These are phyloP conservation scores for Diaporthe capsici DNA, from an alignment of 2,329 filamentous ascomycete species.

Conservation along the genomic window DNA sequence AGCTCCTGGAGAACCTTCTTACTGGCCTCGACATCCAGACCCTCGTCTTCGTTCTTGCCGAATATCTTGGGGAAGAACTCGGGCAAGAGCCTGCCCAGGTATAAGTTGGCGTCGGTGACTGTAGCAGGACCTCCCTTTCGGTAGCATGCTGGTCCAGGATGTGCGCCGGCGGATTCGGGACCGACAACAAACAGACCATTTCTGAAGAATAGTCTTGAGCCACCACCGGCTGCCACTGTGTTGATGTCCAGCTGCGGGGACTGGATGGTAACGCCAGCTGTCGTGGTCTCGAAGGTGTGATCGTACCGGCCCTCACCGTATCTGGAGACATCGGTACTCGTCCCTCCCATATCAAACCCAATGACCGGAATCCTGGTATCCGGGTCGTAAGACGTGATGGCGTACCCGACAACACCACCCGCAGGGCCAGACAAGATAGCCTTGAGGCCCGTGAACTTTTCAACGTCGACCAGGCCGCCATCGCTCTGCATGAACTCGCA, in stretches of 20 bases:
- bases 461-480: conserved; percentile 79
- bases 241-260: conserved; percentile 95
- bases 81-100: conserved; percentile 85
- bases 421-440: conserved; percentile 92
- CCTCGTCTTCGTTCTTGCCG: conserved; percentile 87
- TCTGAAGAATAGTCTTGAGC: conserved; percentile 86
- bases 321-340: conserved; percentile 90
- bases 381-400: conserved; percentile 89
- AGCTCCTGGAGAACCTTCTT: conserved; percentile 82
- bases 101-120: conserved; percentile 94
- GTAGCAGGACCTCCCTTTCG: conserved; percentile 90
- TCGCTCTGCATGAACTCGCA: conserved; percentile 98
- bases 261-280: conserved; percentile 93
- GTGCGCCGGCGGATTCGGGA: conserved; percentile 88
- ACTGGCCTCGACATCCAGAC: conserved; percentile 82
- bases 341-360: conserved; percentile 96
- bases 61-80: conserved; percentile 98
- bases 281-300: conserved; percentile 94
- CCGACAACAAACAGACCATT: conserved; percentile 94
- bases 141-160: conserved; percentile 92
- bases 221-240: conserved; percentile 92
- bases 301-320: conserved; percentile 90
- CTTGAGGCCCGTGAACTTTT: conserved; percentile 85
- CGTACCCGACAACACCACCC: conserved; percentile 94
- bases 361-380: conserved; percentile 88